These are phyloP conservation scores for Pyrenochaeta sp. DNA, from an alignment of 2,329 filamentous ascomycete species.

Conservation along the genomic window DNA sequence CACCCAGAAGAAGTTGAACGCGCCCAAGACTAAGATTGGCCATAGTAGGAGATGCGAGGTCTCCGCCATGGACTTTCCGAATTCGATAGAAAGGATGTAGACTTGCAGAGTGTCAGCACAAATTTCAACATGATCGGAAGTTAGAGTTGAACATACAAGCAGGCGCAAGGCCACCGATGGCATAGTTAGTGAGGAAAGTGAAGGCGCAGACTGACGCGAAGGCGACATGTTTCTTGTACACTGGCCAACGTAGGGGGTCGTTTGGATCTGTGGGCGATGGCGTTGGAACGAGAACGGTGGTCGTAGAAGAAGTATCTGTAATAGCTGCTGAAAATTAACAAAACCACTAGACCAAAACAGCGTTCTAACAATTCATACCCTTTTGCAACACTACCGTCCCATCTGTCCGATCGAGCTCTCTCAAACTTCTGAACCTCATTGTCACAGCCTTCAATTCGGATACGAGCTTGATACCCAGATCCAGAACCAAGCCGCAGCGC, in stretches of 20 bases:
- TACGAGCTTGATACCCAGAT: constrained; percentile 22
- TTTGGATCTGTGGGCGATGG: constrained; percentile 57
- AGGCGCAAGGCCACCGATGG: constrained; percentile 56
- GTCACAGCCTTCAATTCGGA: constrained; percentile 16
- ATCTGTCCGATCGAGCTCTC: constrained; percentile 50
- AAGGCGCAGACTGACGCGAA: constrained; percentile 53
- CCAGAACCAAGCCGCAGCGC: constrained; percentile 22
- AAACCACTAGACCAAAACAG: neutral
- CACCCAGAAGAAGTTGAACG: constrained; percentile 63
- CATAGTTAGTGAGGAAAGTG: constrained; percentile 58
- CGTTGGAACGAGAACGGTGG: constrained; percentile 57
- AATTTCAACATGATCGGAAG: neutral
- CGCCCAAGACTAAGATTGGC: constrained; percentile 58
- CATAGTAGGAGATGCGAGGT: constrained; percentile 52
- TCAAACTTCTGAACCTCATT: constrained; percentile 45
- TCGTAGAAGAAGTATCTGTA: constrained; percentile 4
- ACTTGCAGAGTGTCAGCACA: constrained; percentile 12
- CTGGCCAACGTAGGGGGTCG: constrained; percentile 59
- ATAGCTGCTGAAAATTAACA: neutral
- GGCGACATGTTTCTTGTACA: constrained; percentile 56
- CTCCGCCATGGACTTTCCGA: constrained; percentile 56
- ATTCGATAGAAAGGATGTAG: constrained; percentile 56
- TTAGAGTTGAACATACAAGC: constrained; percentile 23
- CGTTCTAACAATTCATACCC: constrained; percentile 12
- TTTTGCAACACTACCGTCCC: constrained; percentile 50